Evolutionary conservation across 352 stramenopile genomes (phyloP), one percentile per base, ranked within the genome.

Genomic region (Pythium oligandrum): DNA sequence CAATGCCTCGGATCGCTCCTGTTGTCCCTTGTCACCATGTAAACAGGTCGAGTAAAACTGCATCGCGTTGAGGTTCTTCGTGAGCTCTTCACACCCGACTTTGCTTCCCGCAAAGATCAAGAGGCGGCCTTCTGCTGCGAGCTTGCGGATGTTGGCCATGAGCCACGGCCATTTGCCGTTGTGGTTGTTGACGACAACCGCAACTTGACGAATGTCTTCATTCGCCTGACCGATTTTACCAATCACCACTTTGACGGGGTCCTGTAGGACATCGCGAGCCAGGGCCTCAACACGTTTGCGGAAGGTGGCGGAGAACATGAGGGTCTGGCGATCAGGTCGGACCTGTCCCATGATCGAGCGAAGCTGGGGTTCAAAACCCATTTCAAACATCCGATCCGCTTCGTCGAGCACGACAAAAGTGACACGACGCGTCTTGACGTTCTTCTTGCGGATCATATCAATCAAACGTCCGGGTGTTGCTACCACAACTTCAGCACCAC

Each of bases 281-380:
- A 97, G 52, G 6, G 65, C 57, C 61, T 93, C 78, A 34, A 93
- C 75, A 6, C 76, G 73, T 10, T 70, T 67, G 30, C 75, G 84
- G 55, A 95, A 96, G 9, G 87, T 96, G 2, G 87, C 87, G 0
- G 76, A 93, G 50, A 95, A 96, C 71, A 96, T 79, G 17, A 96
- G 71, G 11, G 76, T 96, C 63, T 96, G 86, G 2, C 87, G 63
- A 57, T 93, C 86, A 0, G 87, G 86, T 5, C 86, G 83, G 17
- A 96, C 83, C 55, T 94, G 82, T 11, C 77, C 70, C 57, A 96
- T 68, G 39, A 95, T 74, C n/a, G 80, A 89, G 4, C 78, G 75
- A 31, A 93, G 46, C 57, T 96, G 86, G 11, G 83, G 63, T 56
- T 93, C 83, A 59, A 95, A 95, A 0, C 85, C 85, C 83, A 95